Evolutionary conservation across 2,329 filamentous ascomycete genomes (phyloP), one percentile per base, ranked within the genome.

Genomic region (Apiospora marii): DNA sequence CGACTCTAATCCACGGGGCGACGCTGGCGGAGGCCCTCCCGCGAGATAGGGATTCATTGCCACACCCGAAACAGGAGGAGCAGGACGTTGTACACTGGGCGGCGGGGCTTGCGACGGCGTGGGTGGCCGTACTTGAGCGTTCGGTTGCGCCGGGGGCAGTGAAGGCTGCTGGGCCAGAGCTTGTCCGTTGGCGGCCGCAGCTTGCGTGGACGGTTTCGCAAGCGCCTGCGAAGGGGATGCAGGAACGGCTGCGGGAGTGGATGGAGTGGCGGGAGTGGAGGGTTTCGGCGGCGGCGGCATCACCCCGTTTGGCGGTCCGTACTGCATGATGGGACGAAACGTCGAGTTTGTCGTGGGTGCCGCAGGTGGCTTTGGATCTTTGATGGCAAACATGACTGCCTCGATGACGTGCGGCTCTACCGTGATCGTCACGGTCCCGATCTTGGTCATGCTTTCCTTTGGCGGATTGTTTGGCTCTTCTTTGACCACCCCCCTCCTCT

Each of bases 381-480:
- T 93, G 73, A 94, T 90, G 27, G 89, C 88, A 79, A 88, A 95
- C 85, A 95, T 89, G 67, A 89, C 92, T 22, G 93, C 93, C 76
- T 95, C 92, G 76, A 96, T 90, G 61, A 93, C 89, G 79, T 96
- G 93, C 64, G 94, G 94, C 81, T 95, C 94, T 73, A 95, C 90
- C 30, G 90, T 92, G 74, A 97, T 90, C 46, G 91, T 91, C 74
- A 93, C 91, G 76, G 89, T 89, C 76, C 94, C 94, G 30, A 94
- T 88, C 81, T 91, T 93, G 75, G 88, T 85, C 91, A 94, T 94
- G 74, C 88, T 91, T 67, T 94, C 89, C 81, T 93, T 91, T 74
- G 91, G 83, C 1, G 91, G 92, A 77, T 93, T 93, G 76, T 91
- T 90, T 7, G 88, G 85, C 70, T 91, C 89, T 76, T 92, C 91